Conservation (phyloP, 1,139 yeast genomes). For the Yamadazyma kanchanaburiensis region DNA sequence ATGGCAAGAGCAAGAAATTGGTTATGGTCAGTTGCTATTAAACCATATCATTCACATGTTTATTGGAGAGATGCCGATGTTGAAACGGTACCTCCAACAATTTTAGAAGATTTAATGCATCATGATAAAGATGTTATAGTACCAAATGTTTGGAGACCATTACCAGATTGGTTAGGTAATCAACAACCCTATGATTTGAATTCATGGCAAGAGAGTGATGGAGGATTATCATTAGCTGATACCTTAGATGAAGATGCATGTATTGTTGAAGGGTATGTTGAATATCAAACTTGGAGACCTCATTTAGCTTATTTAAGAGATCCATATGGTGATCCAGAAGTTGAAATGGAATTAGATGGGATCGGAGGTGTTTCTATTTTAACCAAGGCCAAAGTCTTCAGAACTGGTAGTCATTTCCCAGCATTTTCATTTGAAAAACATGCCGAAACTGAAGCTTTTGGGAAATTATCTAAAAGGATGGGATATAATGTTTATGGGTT, state of each 20-base stretch:
- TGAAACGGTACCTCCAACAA: constrained; percentile 49
- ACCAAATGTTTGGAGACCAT: constrained; percentile 90
- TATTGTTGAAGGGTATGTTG: constrained; percentile 89
- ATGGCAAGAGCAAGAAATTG: constrained; percentile 57
- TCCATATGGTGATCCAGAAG: constrained; percentile 82
- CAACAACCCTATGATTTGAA: constrained; percentile 89
- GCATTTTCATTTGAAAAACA: constrained; percentile 88
- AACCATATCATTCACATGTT: constrained; percentile 52
- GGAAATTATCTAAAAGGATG: constrained; percentile 79
- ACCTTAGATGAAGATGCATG: constrained; percentile 82
- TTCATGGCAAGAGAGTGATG: constrained; percentile 88
- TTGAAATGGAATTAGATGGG: constrained; percentile 85
- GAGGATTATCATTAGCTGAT: constrained; percentile 76
- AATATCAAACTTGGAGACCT: constrained; percentile 90
- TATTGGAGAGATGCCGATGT: constrained; percentile 58
- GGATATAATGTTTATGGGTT: constrained; percentile 78
- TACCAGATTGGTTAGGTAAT: constrained; percentile 85
- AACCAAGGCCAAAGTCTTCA: constrained; percentile 75
- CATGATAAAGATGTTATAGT: constrained; percentile 56
- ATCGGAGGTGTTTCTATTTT: constrained; percentile 88
- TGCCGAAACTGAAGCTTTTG: constrained; percentile 93
- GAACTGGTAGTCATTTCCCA: constrained; percentile 82
- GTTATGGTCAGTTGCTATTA: constrained; percentile 50
- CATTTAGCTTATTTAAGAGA: constrained; percentile 85
- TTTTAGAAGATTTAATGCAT: constrained; percentile 52